A percentile compares a stretch with the other conserved stretches of the same genome.
Conservation (phyloP, 768 basidiomycete species). For the Hirschioporus abietinus region DNA sequence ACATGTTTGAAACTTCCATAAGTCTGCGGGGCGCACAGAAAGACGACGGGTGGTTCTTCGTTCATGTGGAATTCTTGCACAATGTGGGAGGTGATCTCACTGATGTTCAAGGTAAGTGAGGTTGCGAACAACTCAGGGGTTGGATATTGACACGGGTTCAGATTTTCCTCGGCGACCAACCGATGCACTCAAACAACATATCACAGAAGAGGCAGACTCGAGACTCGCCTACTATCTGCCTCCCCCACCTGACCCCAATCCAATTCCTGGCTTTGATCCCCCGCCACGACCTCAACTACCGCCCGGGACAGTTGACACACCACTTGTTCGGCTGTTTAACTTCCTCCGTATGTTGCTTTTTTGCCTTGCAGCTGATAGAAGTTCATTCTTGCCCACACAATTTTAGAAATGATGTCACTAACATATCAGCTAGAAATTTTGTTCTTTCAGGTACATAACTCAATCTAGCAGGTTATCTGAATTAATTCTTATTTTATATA, state of each 20-base stretch:
- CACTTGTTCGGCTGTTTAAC: slow-evolving; percentile 80
- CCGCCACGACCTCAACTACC: slow-evolving; percentile 47
- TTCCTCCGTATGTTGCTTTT: slow-evolving; percentile 66
- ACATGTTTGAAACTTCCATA: slow-evolving; percentile 68
- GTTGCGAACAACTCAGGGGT: background rate
- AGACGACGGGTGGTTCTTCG: slow-evolving; percentile 83
- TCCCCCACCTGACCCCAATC: slow-evolving; percentile 34
- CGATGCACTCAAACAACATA: slow-evolving; percentile 57
- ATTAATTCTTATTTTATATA: slow-evolving; percentile 14
- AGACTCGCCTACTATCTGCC: slow-evolving; percentile 62
- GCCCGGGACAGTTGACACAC: slow-evolving; percentile 66
- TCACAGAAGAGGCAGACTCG: slow-evolving; percentile 67
- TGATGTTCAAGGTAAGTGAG: slow-evolving; percentile 53
- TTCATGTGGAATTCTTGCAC: slow-evolving; percentile 69
- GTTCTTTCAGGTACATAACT: slow-evolving; percentile 54
- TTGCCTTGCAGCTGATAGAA: slow-evolving; percentile 2
- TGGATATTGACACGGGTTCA: slow-evolving; percentile 20
- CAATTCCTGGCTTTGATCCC: slow-evolving; percentile 34
- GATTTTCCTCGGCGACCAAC: slow-evolving; percentile 71
- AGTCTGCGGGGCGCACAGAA: slow-evolving; percentile 66
- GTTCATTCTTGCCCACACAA: background rate
- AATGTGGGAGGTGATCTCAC: slow-evolving; percentile 70
- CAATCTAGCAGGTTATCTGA: background rate
- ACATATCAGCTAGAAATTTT: slow-evolving; percentile 91
- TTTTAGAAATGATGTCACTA: slow-evolving; percentile 80